Evolutionary conservation across 305 asterid genomes (phyloP).

Genomic region (Rubia occidens): DNA sequence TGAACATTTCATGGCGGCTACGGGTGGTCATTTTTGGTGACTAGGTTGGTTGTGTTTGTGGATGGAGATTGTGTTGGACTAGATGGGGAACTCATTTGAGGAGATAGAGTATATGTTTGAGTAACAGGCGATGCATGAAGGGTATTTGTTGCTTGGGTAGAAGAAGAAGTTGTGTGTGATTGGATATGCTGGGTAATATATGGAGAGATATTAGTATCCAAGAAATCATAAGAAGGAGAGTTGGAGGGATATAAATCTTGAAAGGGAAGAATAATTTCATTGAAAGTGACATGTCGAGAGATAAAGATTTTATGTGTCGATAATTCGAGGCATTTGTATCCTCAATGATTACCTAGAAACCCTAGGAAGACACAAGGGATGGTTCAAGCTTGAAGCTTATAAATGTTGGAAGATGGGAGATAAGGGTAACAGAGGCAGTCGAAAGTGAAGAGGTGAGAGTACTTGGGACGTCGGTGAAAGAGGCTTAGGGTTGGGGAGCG

Average conservation of each 20-base stretch:
- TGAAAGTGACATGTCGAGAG: slow-evolving; percentile 2
- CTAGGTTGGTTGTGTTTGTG: neutral
- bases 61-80: neutral
- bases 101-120: too few species aligned
- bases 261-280: neutral
- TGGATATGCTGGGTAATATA: neutral
- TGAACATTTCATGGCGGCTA: too few species aligned
- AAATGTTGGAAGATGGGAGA: neutral
- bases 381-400: neutral
- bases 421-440: neutral
- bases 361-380: slow-evolving; percentile 8
- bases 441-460: neutral
- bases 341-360: neutral
- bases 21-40: too few species aligned
- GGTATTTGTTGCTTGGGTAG: neutral
- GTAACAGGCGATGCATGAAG: neutral
- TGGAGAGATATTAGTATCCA: neutral
- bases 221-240: neutral
- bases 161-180: neutral
- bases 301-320: neutral
- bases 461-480: neutral
- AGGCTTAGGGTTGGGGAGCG: neutral
- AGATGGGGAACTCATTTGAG: neutral
- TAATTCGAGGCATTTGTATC: slow-evolving; percentile 4
- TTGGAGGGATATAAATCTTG: neutral